These are phyloP conservation scores for Flaveria brownii DNA, from an alignment of 129 eudicot species.

Conservation along the genomic window DNA sequence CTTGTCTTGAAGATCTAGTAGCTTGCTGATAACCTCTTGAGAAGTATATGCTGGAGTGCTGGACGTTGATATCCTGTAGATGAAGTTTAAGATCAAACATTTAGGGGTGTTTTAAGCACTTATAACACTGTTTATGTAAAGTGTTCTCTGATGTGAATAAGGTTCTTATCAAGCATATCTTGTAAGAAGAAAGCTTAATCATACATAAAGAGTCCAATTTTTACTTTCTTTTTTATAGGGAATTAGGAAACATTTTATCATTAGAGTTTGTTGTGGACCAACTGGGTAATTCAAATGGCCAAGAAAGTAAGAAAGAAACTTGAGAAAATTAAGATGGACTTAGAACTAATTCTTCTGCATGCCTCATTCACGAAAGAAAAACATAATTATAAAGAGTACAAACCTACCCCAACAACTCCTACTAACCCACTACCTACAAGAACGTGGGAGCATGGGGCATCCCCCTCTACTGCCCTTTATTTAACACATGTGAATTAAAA, in stretches of 20 bases:
- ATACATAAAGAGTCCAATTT: neutral
- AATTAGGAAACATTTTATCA: neutral
- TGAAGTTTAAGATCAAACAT: slow-evolving; percentile 7
- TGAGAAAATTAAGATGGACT: no score
- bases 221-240: neutral
- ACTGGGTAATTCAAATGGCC: no score
- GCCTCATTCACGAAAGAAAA: no score
- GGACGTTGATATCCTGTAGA: slow-evolving; percentile 62
- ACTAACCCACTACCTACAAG: no score
- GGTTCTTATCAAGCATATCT: slow-evolving; percentile 1
- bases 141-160: neutral
- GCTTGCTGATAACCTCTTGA: slow-evolving; percentile 67
- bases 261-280: no score
- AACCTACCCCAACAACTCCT: no score
- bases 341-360: no score
- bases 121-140: neutral
- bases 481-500: no score
- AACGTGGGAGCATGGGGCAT: no score
- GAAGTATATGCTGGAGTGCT: slow-evolving; percentile 73
- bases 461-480: no score
- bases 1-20: slow-evolving; percentile 79
- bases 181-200: neutral
- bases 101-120: slow-evolving; percentile 7
- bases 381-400: no score
- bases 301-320: no score